phyloP scores from a whole-genome alignment of 1,284 basidiomycete species.

The Pterulicium gracile region DNA sequence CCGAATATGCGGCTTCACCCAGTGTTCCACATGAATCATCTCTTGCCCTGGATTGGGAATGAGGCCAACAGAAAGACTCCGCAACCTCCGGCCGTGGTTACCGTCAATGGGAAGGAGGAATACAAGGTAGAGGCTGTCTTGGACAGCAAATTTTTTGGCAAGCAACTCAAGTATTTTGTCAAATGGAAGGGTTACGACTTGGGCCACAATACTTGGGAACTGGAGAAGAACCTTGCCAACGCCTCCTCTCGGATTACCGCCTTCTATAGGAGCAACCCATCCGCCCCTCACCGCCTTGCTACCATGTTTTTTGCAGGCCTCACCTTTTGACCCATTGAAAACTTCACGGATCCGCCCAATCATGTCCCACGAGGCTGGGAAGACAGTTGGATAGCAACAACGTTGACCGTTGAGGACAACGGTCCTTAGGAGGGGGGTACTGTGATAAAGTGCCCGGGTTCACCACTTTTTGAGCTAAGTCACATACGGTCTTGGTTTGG shows the following conservation, averaged over 20 bases:
- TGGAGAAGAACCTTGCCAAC: not conserved
- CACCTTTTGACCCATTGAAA: not conserved
- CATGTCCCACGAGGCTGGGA: not conserved
- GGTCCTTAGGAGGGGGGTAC: not conserved
- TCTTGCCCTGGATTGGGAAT: not conserved
- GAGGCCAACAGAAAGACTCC: no score
- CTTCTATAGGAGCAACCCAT: not conserved
- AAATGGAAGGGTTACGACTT: not conserved
- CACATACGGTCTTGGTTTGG: not conserved
- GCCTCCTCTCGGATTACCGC: not conserved
- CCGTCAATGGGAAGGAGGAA: no score
- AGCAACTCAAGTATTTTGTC: not conserved
- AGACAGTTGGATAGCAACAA: not conserved
- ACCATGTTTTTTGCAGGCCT: not conserved
- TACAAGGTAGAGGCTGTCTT: not conserved
- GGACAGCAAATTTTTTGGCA: no score
- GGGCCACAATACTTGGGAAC: not conserved
- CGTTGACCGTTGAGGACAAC: not conserved
- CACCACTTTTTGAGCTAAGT: not conserved
- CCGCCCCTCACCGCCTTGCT: not conserved
- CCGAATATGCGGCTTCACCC: not conserved
- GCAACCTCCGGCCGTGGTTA: no score
- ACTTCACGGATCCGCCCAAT: not conserved
- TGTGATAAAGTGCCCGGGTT: not conserved
- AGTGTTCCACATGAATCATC: not conserved